Evolutionary conservation across 2,329 filamentous ascomycete genomes (phyloP).

Genomic region (Cladosporium austrohemisphaericum): DNA sequence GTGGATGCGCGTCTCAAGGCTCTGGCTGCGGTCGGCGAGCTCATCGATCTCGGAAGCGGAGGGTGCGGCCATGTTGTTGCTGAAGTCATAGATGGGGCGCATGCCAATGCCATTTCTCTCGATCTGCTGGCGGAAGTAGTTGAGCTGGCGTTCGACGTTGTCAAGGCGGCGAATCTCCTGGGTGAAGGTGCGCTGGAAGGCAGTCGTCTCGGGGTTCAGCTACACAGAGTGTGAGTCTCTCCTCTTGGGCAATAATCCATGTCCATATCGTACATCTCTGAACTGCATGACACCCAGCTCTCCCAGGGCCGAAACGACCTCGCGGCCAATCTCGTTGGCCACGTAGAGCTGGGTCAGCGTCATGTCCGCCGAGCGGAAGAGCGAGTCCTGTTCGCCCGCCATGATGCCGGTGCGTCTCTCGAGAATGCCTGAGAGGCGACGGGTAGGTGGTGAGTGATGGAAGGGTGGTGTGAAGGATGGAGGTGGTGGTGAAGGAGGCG

Average conservation of each 20-base stretch:
- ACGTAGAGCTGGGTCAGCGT: conserved; percentile 99
- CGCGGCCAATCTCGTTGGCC: conserved; percentile 95
- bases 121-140: conserved; percentile 94
- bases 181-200: conserved; percentile 95
- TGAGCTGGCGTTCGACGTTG: conserved; percentile 95
- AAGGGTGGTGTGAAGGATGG: conserved; percentile 8
- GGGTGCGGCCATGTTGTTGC: conserved; percentile 74
- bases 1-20: conserved; percentile 83
- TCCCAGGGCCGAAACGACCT: conserved; percentile 93
- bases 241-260: too few relatives aligned
- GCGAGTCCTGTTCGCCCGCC: conserved; percentile 72
- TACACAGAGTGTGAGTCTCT: too few relatives aligned
- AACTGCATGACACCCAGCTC: conserved; percentile 97
- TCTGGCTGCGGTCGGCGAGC: conserved; percentile 85
- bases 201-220: conserved; percentile 89
- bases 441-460: background rate
- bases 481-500: background rate
- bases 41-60: conserved; percentile 95
- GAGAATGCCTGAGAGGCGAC: conserved; percentile 7
- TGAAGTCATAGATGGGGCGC: conserved; percentile 86
- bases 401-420: conserved; percentile 36
- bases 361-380: conserved; percentile 99
- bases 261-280: conserved; percentile 68
- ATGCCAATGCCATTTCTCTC: conserved; percentile 84
- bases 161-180: conserved; percentile 96